phyloP scores from a whole-genome alignment of 805 yeast species.

The Cyberlindnera saturnus region DNA sequence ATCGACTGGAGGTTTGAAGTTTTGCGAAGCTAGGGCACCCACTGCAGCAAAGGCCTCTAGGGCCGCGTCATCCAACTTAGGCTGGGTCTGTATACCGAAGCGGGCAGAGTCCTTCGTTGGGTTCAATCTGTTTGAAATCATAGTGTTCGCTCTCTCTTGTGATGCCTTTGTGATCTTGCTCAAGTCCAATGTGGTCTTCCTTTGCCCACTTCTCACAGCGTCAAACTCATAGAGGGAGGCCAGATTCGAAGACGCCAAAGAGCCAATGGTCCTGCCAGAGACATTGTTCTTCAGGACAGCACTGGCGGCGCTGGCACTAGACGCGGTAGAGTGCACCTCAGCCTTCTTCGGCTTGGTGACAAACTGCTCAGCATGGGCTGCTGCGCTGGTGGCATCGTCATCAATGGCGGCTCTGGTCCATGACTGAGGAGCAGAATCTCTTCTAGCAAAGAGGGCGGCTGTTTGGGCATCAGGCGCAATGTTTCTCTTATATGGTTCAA shows the following conservation, averaged over 20 bases:
- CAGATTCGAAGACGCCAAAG: slow-evolving; percentile 32
- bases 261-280: slow-evolving; percentile 34
- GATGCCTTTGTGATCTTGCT: slow-evolving; percentile 48
- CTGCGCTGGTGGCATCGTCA: slow-evolving; percentile 43
- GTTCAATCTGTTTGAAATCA: slow-evolving; percentile 25
- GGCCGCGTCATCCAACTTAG: slow-evolving; percentile 33
- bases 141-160: slow-evolving; percentile 29
- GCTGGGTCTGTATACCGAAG: slow-evolving; percentile 38
- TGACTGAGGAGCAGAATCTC: slow-evolving; percentile 39
- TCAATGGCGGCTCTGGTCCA: slow-evolving; percentile 49
- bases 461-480: slow-evolving; percentile 59
- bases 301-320: slow-evolving; percentile 16
- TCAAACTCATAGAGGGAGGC: slow-evolving; percentile 39
- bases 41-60: slow-evolving; percentile 45
- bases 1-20: slow-evolving; percentile 31
- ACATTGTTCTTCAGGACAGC: slow-evolving; percentile 19
- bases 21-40: slow-evolving; percentile 51
- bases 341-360: background rate
- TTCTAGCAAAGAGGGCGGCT: slow-evolving; percentile 49
- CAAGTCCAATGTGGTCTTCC: slow-evolving; percentile 37
- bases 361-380: slow-evolving; percentile 21
- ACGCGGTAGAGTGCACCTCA: background rate
- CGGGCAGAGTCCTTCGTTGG: slow-evolving; percentile 24
- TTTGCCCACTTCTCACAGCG: slow-evolving; percentile 34
- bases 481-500: slow-evolving; percentile 58